Evolutionary conservation across 805 yeast genomes (phyloP).

Genomic region (Yarrowia deformans): DNA sequence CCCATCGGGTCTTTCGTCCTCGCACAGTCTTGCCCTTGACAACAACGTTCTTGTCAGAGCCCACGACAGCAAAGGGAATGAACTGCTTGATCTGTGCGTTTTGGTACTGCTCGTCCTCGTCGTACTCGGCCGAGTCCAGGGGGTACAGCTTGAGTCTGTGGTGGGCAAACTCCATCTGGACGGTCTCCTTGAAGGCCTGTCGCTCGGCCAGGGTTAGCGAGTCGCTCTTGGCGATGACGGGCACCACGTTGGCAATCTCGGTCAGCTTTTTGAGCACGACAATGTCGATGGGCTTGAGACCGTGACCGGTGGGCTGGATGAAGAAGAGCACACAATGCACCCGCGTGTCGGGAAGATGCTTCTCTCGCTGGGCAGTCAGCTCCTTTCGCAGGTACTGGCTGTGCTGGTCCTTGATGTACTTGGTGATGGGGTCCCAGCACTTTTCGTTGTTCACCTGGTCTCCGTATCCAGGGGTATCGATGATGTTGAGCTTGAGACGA

Average conservation of each 20-base stretch:
- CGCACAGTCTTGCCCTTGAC: conserved; percentile 81
- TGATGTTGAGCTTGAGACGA: conserved; percentile 80
- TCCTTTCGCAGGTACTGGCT: conserved; percentile 90
- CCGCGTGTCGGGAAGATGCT: conserved; percentile 80
- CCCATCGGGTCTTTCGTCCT: conserved; percentile 95
- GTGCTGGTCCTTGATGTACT: conserved; percentile 94
- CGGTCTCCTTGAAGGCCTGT: conserved; percentile 71
- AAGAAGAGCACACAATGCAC: conserved; percentile 94
- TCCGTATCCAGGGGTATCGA: conserved; percentile 98
- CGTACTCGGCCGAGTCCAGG: conserved; percentile 59
- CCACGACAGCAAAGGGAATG: conserved; percentile 93
- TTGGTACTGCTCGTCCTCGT: conserved; percentile 50
- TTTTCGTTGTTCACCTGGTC: conserved; percentile 94
- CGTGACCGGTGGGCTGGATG: conserved; percentile 85
- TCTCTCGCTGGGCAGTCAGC: conserved; percentile 92
- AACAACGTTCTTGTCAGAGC: conserved; percentile 80
- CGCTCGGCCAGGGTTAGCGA: conserved; percentile 87
- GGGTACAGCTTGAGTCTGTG: conserved; percentile 85
- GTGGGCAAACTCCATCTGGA: conserved; percentile 72
- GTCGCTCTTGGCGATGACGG: conserved; percentile 94
- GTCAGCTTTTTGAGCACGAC: conserved; percentile 81
- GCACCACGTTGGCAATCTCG: conserved; percentile 92
- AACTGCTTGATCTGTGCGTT: conserved; percentile 49
- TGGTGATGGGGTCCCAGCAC: conserved; percentile 96
- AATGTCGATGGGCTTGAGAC: conserved; percentile 83